These are phyloP conservation scores for Viola odorata DNA, from an alignment of 345 rosid species.

Conservation along the genomic window DNA sequence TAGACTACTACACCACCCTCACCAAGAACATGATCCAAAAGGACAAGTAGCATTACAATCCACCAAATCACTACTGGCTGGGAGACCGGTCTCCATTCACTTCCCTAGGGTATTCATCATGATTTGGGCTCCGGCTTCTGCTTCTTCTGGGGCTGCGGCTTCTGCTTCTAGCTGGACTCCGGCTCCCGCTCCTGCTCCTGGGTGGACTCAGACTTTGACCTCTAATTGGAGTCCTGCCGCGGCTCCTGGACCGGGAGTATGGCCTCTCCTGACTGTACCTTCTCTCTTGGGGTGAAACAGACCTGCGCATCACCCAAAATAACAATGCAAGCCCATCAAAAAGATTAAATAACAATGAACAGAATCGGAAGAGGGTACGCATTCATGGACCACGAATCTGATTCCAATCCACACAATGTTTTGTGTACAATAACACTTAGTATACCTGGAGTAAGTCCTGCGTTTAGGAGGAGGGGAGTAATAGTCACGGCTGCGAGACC, in stretches of 20 bases:
- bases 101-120: conserved; percentile 29
- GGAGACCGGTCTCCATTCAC: conserved; percentile 60
- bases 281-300: conserved; percentile 26
- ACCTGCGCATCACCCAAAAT: conserved; percentile 22
- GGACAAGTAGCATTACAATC: conserved; percentile 2
- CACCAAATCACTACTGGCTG: conserved; percentile 28
- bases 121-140: conserved; percentile 30
- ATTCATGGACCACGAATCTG: background rate
- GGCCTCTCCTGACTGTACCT: conserved; percentile 29
- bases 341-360: background rate
- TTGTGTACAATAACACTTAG: background rate
- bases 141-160: conserved; percentile 20
- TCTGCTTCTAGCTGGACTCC: conserved; percentile 11
- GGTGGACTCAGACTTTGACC: conserved; percentile 16
- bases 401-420: background rate
- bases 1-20: background rate
- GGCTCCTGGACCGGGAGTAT: conserved; percentile 52
- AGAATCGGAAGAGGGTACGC: background rate
- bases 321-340: background rate
- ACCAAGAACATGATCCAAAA: background rate
- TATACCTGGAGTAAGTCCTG: conserved; percentile 46
- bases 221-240: conserved; percentile 50
- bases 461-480: conserved; percentile 26
- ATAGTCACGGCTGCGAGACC: conserved; percentile 28
- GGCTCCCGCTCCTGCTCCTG: conserved; percentile 12